Base-by-base conservation (phyloP, 495 filamentous ascomycete species). In the Penicillium parvum region DNA sequence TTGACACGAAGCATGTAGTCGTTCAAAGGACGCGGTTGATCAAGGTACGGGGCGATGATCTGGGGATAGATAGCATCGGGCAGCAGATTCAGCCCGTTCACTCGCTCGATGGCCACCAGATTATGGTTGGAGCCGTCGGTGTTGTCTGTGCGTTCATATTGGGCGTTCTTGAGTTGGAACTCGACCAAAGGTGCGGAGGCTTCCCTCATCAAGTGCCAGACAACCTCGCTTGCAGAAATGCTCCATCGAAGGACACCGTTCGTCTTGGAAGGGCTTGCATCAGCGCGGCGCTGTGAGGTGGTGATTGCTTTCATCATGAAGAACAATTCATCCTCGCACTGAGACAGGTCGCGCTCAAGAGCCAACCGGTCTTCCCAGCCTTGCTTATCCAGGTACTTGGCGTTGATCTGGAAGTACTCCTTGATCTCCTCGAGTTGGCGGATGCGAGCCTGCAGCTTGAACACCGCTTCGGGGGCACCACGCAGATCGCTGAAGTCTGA, bases 241-340 rank as follows among this genome's bases (percentile, higher is more conserved):
- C 87, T 90, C 85, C 88, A 96, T 46, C 86, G 82, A 37, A 97
- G 56, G 1, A 95, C 64, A 8, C 90, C 90, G 52, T 77, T 90
- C 30, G 81, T 81, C 49, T 86, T 77, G 2, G 76, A 77, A 38
- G 79, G 65, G 18, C 61, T 63, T 5, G 78, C 75, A 34, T 87
- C 89, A 32, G 80, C 79, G 56, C 89, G 91, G 43, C 90, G 71
- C 58, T 99, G 92, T 7, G 90, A 90, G 3, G 90, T 91, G 1
- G 91, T 99, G 63, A 99, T 97, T 15, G 92, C 92, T 53, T 99
- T 96, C 94, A 97, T 96, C 76, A 97, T 85, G 70, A 99, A 99
- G 72, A 99, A 99, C 23, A 99, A 68, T 65, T 99, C 94, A 56
- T 99, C 94, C 57, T 97, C 94, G 57, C 86, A 96, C 35, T 76